phyloP scores from a whole-genome alignment of 2,329 filamentous ascomycete genomes.

The Westerdykella ornata region DNA sequence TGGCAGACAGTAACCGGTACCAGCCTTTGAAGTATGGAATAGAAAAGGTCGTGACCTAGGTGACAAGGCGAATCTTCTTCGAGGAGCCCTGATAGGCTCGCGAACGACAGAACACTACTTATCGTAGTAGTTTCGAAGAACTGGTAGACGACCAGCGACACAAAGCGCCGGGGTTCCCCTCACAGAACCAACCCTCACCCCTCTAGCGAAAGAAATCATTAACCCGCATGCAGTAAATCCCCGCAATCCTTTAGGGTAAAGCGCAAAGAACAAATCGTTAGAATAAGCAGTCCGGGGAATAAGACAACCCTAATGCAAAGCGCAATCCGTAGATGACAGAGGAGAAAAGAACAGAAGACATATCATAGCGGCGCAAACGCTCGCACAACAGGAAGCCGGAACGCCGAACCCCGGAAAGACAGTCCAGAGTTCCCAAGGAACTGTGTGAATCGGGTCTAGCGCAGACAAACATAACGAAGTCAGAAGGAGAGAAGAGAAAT shows the following conservation, averaged over 20 bases:
- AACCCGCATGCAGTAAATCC: constrained; percentile 19
- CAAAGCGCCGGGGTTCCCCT: constrained; percentile 12
- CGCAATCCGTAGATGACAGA: constrained; percentile 12
- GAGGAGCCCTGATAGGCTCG: neutral
- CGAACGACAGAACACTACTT: constrained; percentile 1
- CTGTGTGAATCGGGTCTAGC: constrained; percentile 30
- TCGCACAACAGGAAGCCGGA: constrained; percentile 15
- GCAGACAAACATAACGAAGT: constrained; percentile 19
- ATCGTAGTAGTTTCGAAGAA: neutral
- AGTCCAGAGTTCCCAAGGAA: constrained; percentile 25
- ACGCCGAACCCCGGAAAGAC: constrained; percentile 32
- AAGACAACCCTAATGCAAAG: constrained; percentile 11
- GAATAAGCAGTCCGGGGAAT: constrained; percentile 10
- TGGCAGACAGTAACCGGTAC: constrained; percentile 10
- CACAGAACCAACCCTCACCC: constrained; percentile 8
- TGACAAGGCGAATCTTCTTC: neutral
- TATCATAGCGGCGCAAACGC: constrained; percentile 16
- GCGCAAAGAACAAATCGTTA: constrained; percentile 26
- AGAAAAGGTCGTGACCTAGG: neutral
- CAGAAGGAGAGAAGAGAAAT: constrained; percentile 21
- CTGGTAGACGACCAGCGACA: constrained; percentile 5
- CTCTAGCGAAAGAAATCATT: constrained; percentile 18
- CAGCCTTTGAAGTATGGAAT: neutral
- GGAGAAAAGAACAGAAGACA: constrained; percentile 12
- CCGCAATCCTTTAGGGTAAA: constrained; percentile 23